Conservation (phyloP, 371 early-diverging fungal species). For the Blakeslea trispora region DNA sequence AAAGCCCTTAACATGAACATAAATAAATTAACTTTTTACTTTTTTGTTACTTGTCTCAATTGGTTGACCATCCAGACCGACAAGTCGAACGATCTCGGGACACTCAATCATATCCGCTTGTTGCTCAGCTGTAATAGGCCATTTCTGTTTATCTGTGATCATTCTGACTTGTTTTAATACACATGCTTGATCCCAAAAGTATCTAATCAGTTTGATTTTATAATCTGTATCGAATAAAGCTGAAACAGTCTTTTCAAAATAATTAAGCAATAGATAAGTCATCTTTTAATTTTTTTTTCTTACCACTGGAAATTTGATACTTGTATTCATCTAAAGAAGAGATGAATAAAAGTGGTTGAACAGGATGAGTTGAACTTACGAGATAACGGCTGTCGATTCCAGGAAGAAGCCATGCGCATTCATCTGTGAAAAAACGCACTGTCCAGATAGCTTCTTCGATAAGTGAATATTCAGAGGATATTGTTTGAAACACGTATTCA, state of each 20-base stretch:
- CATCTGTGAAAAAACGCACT: constrained; percentile 36
- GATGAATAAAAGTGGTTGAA: constrained; percentile 1
- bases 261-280: not conserved
- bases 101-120: constrained; percentile 32
- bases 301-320: constrained; percentile 41
- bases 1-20: too few species aligned
- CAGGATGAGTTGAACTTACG: constrained; percentile 11
- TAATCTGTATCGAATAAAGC: constrained; percentile 31
- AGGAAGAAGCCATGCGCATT: constrained; percentile 47
- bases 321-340: constrained; percentile 32
- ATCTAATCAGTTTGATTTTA: constrained; percentile 35
- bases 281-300: not conserved
- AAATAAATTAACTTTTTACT: too few species aligned
- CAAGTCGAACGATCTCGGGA: constrained; percentile 20
- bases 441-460: constrained; percentile 51
- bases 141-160: constrained; percentile 30
- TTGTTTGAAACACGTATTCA: constrained; percentile 40
- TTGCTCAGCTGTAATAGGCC: constrained; percentile 44
- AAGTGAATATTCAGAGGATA: constrained; percentile 22
- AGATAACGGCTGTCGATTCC: constrained; percentile 25
- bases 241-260: constrained; percentile 35
- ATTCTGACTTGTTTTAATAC: constrained; percentile 45
- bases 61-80: constrained; percentile 16
- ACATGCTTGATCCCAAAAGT: constrained; percentile 52
- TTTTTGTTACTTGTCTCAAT: constrained; percentile 7